phyloP scores from a whole-genome alignment of 202 grass and related monocot genomes.

The Miscanthus sacchariflorus region DNA sequence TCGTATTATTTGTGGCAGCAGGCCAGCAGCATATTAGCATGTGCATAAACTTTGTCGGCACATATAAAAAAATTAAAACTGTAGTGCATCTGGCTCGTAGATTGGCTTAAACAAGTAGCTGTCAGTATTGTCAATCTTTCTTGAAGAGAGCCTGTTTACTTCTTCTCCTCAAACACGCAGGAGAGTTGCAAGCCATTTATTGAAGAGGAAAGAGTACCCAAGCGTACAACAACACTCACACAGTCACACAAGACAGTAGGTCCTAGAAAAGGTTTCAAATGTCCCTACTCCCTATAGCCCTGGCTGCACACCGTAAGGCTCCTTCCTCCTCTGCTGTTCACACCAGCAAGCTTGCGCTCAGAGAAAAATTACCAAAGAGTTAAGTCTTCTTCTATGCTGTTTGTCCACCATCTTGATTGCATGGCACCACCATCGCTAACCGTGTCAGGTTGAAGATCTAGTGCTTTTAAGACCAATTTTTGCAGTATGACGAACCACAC shows the following conservation, averaged over 20 bases:
- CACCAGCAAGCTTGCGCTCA: not conserved
- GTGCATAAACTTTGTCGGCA: not conserved
- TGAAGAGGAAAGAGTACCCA: not conserved
- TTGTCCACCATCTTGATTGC: too few species aligned
- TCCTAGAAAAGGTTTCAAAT: not conserved
- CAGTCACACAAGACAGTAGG: not conserved
- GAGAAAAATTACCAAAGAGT: not conserved
- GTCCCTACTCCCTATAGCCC: not conserved
- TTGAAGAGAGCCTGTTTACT: not conserved
- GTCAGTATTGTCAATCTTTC: not conserved
- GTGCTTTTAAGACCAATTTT: not conserved
- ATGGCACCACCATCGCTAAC: too few species aligned
- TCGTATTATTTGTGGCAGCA: not conserved
- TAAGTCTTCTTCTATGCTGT: not conserved
- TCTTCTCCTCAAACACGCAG: not conserved
- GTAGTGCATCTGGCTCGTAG: not conserved
- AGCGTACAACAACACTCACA: not conserved
- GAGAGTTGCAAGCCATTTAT: not conserved
- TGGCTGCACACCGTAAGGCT: not conserved
- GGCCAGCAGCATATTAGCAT: not conserved
- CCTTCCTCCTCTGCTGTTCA: not conserved
- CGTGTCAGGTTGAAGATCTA: not conserved
- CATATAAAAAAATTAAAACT: not conserved
- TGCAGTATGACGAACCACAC: not conserved
- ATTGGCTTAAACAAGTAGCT: conserved; percentile 4